Evolutionary conservation across 2,329 filamentous ascomycete species (phyloP), one percentile per base, ranked within the genome.

Genomic region (Laburnicola sp.): DNA sequence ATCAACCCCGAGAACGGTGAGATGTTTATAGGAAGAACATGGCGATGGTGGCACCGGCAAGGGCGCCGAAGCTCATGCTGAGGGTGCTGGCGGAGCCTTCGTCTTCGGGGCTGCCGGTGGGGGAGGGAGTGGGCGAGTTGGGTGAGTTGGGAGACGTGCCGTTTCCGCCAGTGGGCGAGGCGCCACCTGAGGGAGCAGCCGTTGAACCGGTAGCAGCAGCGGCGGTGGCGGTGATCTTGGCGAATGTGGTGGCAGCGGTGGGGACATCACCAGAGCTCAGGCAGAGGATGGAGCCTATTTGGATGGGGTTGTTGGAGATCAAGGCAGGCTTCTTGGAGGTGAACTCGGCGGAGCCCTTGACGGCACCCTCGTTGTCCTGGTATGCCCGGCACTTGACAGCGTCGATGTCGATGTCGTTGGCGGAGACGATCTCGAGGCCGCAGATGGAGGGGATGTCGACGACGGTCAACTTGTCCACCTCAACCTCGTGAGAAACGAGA

Each of bases 281-380:
- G 53, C 63, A 65, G 4, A 46, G 31, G 16, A 67, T 50, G 9
- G 57, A 50, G 10, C 42, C 46, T 27, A 58, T 53, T 35, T 63
- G 55, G 2, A 62, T 57, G 34, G 64, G 62, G 47, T 65, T 68
- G n/a, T 62, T 65, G 26, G 58, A 36, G 41, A 68, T 68, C 3
- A 54, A 28, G 3, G 62, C 64, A 1, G 58, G 58, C 11, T 37
- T 42, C 22, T 39, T 40, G 35, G 34, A 48, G 16, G 50, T 65
- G 60, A 68, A 68, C 28, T 45, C 11, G 4, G 58, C 58, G 36
- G 57, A 62, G 28, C 63, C 63, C 31, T 45, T 45, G 8, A 51
- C 34, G 9, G 39, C 56, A 51, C 63, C 63, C 3, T 45, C 59
- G 31, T 45, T 40, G 55, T 68, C 64, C 39, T 54, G 56, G 58